Evolutionary conservation across 129 eudicot species (phyloP), one percentile per base, ranked within the genome.

Genomic region (Artemisia tridentata): DNA sequence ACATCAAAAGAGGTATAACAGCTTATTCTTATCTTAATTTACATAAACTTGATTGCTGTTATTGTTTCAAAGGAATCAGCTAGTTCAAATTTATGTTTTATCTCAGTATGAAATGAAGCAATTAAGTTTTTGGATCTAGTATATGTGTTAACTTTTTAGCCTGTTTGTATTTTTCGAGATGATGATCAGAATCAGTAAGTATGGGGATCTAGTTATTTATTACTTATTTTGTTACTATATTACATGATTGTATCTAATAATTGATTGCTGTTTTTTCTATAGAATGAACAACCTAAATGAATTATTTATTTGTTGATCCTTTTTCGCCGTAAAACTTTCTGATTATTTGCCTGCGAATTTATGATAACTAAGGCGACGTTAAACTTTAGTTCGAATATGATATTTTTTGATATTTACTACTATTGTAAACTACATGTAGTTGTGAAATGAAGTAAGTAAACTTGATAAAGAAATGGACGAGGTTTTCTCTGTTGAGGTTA

Each of bases 301-400:
- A 19, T 55, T 55, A 5, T 10, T 3, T 45, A 0, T 12, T 49
- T 25, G 59, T 29, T 61, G 52, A 46, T 72, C 15, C 11, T 8
- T 53, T 62, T 73, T 38, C 45, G 78, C 71, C 46, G 54, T 63
- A 73, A 11, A 18, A 49, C 53, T 34, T 59, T 58, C 21, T 2
- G 20, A 72, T 45, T 50, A 12, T 25, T 50, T 41, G 65, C 21
- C 11, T 3, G 59, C n/a, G 18, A 21, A 59, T 67, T 61, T 69
- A 50, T 67, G 68, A 47, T 29, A 14, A 49, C 48, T 75, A 47
- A 68, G 3, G 10, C n/a, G 75, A 68, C 60, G 55, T 48, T 19
- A n/a, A 15, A n/a, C 0, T 38, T 0, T 27, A 20, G 63, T 56
- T 18, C 21, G 7, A 19, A 57, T 20, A 11, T 4, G 0, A 56